Evolutionary conservation across 2,329 filamentous ascomycete genomes (phyloP), one percentile per base, ranked within the genome.

Genomic region (Neofusicoccum kwambonambiense): DNA sequence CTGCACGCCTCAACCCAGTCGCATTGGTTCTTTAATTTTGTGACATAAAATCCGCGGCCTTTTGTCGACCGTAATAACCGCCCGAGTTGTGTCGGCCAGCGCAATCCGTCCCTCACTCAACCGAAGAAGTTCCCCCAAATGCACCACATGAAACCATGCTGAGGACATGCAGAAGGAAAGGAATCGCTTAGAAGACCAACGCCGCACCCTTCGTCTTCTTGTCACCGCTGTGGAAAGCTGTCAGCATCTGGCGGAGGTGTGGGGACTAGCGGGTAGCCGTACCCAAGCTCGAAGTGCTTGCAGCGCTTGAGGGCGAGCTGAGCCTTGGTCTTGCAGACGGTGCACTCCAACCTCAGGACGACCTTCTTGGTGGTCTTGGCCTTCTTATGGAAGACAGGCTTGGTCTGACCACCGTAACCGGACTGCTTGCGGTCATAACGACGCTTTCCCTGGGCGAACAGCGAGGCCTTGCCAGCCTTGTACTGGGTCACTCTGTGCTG

Each of bases 121-220:
- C 57, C 57, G 64, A 65, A 65, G 64, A 54, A 52, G 35, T 47
- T 45, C 56, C 56, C 64, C 64, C 57, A 62, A 56, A 54, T 62
- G 57, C 57, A 62, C 64, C 64, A 65, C 64, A 61, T 64, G 64
- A 63, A 66, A 49, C 64, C 64, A 64, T 66, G 62, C 71, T 73
- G 70, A 76, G 71, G 73, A 75, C 75, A 75, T 75, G 74, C 73
- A 72, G 74, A 73, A 76, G 71, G 72, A 76, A 72, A 72, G 70
- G 83, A 83, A 77, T 80, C 83, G 87, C 85, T 90, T 97, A 99
- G 89, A 99, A 99, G 79, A 99, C 95, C 80, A 99, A 89, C 84
- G 95, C 95, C 78, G 95, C 95, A 90, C 95, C 95, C 93, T 99
- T 99, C 78, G 95, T 99, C 92, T 99, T 99, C 93, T 99, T 99